Conservation (phyloP, 305 asterid species). For the Fraxinus sp. region DNA sequence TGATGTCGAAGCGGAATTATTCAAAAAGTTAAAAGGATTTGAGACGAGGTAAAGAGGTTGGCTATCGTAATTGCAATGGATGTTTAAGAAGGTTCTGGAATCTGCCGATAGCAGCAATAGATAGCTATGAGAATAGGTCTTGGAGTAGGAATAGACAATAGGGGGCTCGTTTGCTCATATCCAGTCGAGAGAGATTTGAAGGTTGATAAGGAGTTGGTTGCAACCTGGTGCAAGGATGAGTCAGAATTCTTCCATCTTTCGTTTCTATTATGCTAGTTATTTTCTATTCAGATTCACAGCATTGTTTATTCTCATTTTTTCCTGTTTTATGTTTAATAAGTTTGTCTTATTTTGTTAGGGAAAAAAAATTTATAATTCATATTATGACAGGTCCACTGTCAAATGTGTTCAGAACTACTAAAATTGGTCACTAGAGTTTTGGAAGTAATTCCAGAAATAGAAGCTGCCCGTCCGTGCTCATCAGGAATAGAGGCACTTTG, state of each 20-base stretch:
- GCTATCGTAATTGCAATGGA: not conserved
- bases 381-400: conserved; percentile 66
- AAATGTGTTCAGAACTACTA: conserved; percentile 63
- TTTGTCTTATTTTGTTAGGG: not conserved
- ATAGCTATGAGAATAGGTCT: not conserved
- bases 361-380: not conserved
- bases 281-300: not conserved
- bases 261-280: not conserved
- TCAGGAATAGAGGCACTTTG: conserved; percentile 80
- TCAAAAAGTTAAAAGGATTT: not conserved
- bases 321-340: not conserved
- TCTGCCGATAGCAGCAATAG: not conserved
- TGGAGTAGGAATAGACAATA: not conserved
- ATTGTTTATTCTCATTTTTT: not conserved
- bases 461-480: conserved; percentile 84
- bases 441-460: conserved; percentile 56
- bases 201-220: not conserved
- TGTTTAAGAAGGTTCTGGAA: not conserved
- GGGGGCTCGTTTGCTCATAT: not conserved
- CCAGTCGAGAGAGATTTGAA: not conserved
- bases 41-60: not conserved
- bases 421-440: conserved; percentile 42
- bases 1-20: not conserved
- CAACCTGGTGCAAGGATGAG: not conserved
- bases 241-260: not conserved